Conservation (phyloP, 176 grass and related monocot species). For the Musa troglodytarum region DNA sequence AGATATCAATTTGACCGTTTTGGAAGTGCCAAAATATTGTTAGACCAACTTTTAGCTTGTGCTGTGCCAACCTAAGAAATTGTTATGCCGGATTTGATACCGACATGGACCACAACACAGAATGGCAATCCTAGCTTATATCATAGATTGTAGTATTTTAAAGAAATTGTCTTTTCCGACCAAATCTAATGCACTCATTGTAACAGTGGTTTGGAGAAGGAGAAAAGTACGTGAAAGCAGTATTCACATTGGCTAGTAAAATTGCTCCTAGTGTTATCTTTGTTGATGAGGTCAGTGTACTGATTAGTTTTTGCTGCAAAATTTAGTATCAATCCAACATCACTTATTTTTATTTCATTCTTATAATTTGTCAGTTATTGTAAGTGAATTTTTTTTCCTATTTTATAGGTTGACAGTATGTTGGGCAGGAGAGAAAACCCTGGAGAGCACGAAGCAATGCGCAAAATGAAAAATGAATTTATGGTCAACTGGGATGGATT, state of each 20-base stretch:
- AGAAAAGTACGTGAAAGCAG: conserved; percentile 96
- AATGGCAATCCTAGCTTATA: neutral
- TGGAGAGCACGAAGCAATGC: conserved; percentile 97
- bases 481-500: conserved; percentile 99
- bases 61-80: neutral
- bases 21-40: neutral
- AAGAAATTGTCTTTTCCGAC: conserved; percentile 18
- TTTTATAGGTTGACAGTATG: conserved; percentile 91
- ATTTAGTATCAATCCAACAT: neutral
- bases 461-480: conserved; percentile 99
- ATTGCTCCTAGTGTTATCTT: conserved; percentile 98
- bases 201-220: conserved; percentile 99
- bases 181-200: conserved; percentile 21
- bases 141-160: neutral
- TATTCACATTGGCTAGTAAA: conserved; percentile 97
- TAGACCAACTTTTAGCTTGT: neutral
- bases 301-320: neutral
- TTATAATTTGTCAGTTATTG: neutral
- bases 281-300: conserved; percentile 79
- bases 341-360: no score
- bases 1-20: no score
- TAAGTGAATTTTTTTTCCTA: neutral
- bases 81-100: neutral
- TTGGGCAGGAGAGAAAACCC: conserved; percentile 98
- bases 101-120: neutral